phyloP scores from a whole-genome alignment of 345 rosid species.

The Melaleuca quinquenervia region DNA sequence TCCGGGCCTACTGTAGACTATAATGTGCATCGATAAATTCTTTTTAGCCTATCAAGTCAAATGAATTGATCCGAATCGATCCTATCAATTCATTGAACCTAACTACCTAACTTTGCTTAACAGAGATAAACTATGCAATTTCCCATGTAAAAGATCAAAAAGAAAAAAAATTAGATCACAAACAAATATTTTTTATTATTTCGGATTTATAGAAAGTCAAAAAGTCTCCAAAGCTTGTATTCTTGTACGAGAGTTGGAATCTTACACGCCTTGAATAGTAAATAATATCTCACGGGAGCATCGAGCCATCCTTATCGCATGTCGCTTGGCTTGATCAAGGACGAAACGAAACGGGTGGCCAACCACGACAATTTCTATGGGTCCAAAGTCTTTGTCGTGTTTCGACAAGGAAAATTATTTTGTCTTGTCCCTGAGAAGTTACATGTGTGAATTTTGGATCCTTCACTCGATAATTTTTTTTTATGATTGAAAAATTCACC shows the following conservation, averaged over 20 bases:
- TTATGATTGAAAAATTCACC: too few species aligned
- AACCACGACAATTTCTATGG: background rate
- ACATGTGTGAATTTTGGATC: background rate
- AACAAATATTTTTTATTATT: too few species aligned
- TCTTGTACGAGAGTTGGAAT: background rate
- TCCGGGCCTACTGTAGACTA: fast-evolving
- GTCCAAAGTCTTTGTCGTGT: background rate
- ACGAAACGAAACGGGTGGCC: background rate
- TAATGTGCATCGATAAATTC: background rate
- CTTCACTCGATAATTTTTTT: background rate
- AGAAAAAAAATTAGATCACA: background rate
- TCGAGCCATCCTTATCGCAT: background rate
- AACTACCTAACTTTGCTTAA: background rate
- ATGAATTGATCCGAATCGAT: too few species aligned
- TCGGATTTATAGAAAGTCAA: background rate
- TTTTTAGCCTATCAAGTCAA: background rate
- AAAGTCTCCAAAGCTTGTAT: background rate
- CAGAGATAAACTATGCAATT: background rate
- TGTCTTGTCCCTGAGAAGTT: background rate
- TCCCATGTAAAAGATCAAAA: background rate
- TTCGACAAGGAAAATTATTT: background rate
- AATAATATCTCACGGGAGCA: background rate
- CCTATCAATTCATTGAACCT: too few species aligned
- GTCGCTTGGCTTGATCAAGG: background rate
- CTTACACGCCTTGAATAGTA: background rate